These are phyloP conservation scores for Blastocystis sp. DNA, from an alignment of 352 stramenopile species.

Conservation along the genomic window DNA sequence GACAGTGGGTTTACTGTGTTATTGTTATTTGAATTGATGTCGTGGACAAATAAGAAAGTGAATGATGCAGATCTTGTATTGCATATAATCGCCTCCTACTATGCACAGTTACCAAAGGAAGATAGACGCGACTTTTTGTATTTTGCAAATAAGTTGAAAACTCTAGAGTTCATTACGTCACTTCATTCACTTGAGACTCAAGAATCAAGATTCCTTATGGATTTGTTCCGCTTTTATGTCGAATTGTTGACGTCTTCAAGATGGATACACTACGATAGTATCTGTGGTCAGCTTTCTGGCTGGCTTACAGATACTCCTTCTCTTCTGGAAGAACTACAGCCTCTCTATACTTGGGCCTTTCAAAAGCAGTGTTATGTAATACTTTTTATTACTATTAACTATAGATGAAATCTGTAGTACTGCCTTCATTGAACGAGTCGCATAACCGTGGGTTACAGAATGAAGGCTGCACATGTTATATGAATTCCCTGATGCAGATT, in stretches of 20 bases:
- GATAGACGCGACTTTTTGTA: neutral
- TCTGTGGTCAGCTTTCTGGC: neutral
- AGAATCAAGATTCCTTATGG: neutral
- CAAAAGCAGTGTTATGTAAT: neutral
- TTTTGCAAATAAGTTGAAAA: neutral
- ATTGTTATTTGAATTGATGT: neutral
- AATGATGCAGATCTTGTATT: neutral
- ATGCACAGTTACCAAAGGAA: neutral
- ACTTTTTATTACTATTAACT: neutral
- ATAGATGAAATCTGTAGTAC: neutral
- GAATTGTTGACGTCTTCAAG: neutral
- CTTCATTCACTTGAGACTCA: neutral
- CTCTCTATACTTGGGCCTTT: neutral
- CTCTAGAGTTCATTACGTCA: neutral
- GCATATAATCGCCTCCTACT: neutral
- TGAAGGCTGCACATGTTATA: conserved; percentile 67
- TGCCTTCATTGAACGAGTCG: neutral
- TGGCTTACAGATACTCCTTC: neutral
- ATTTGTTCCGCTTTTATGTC: neutral
- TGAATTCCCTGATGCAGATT: conserved; percentile 67
- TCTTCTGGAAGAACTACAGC: neutral
- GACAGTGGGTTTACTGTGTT: neutral
- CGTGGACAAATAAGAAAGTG: neutral
- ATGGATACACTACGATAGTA: neutral
- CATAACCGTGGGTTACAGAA: conserved; percentile 63